phyloP scores from a whole-genome alignment of 2,329 filamentous ascomycete species.

The Tolypocladium cylindrosporum region DNA sequence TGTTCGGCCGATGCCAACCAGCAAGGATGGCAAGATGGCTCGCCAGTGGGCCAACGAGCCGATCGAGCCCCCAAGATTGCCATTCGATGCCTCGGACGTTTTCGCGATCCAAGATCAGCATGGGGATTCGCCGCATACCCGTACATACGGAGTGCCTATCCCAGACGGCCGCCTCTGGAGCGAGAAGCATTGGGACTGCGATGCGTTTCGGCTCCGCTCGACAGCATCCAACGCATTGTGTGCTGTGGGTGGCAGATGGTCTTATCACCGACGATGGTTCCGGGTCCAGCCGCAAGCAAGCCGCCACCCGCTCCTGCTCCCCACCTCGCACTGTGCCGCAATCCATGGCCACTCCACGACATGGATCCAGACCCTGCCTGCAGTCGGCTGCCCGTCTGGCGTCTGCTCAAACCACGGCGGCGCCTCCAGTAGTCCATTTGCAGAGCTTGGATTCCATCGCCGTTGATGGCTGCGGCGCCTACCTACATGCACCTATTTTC shows the following conservation, averaged over 20 bases:
- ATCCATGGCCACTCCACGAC: not conserved
- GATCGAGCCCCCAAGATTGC: not conserved
- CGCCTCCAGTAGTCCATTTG: not conserved
- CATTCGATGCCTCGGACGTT: not conserved
- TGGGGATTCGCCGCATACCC: not conserved
- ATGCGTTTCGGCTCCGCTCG: not conserved
- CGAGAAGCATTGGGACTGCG: not conserved
- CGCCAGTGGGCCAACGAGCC: not conserved
- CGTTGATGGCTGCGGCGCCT: not conserved
- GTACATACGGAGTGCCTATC: not conserved
- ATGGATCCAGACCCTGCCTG: not conserved
- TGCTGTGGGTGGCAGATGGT: not conserved
- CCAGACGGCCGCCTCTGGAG: not conserved
- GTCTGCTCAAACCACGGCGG: not conserved
- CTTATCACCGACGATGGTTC: not conserved
- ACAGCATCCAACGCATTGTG: not conserved
- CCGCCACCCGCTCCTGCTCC: not conserved
- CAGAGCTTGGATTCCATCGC: not conserved
- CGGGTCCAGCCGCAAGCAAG: not conserved
- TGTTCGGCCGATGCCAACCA: not conserved
- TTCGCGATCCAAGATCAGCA: not conserved
- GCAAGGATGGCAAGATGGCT: not conserved
- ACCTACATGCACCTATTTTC: not conserved
- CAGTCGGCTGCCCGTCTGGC: not conserved
- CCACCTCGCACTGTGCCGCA: not conserved